Conservation (phyloP, 2,329 filamentous ascomycete species). For the Beauveria sp. region DNA sequence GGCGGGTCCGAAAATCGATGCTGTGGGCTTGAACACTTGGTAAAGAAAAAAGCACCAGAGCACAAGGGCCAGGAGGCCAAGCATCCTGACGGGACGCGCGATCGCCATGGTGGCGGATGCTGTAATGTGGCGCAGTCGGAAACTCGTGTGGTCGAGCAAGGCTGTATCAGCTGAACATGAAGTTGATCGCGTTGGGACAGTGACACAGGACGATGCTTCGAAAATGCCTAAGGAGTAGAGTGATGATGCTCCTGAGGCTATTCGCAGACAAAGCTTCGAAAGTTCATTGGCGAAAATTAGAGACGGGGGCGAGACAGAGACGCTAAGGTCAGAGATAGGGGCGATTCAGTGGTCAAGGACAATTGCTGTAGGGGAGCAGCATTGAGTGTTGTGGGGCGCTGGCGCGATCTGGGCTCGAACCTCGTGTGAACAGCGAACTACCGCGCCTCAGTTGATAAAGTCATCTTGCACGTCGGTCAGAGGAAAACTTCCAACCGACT, state of each 20-base stretch:
- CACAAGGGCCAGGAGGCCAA: slow-evolving; percentile 63
- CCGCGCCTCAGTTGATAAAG: not conserved
- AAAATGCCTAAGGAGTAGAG: not conserved
- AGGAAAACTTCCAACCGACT: not conserved
- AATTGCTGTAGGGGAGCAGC: not conserved
- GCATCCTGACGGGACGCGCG: slow-evolving; percentile 73
- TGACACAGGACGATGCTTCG: not conserved
- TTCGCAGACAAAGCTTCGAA: not conserved
- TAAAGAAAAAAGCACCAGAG: slow-evolving; percentile 75
- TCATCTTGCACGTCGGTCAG: not conserved
- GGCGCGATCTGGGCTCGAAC: not conserved
- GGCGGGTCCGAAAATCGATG: slow-evolving; percentile 33
- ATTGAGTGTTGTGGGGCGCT: not conserved
- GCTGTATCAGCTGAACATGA: slow-evolving; percentile 8
- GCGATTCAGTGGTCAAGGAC: not conserved
- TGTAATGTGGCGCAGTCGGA: not conserved
- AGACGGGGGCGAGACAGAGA: not conserved
- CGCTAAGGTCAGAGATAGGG: slow-evolving; percentile 1
- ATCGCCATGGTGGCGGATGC: slow-evolving; percentile 59
- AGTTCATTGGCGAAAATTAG: not conserved
- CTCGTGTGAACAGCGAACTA: not conserved
- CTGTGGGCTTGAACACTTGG: slow-evolving; percentile 58
- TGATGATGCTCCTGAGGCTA: slow-evolving; percentile 1
- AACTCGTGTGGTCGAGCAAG: not conserved
- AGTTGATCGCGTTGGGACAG: not conserved